Percentiles rank a stretch among this genome's conserved stretches.
Conservation (phyloP, 257 asterid genomes). For the Coffea eugenioides region DNA sequence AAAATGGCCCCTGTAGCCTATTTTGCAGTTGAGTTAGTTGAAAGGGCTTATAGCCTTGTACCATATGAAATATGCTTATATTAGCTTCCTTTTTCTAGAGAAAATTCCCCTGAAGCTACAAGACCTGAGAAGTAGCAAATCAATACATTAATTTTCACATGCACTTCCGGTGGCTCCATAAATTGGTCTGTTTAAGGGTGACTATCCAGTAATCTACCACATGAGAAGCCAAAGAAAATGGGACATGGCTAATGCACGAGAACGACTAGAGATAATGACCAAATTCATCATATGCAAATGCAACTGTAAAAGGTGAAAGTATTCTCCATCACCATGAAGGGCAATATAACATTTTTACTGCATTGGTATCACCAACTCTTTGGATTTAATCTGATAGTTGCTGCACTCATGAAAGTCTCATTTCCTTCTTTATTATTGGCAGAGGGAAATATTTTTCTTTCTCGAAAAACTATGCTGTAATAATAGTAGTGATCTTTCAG, state of each 20-base stretch:
- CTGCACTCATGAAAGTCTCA: too few species aligned
- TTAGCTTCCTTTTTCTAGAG: neutral
- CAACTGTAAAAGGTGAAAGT: too few species aligned
- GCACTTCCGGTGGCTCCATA: neutral
- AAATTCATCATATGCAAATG: too few species aligned
- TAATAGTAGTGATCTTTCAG: too few species aligned
- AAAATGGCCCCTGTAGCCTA: neutral
- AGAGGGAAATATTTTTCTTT: too few species aligned
- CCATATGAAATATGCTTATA: neutral
- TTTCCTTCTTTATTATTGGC: too few species aligned
- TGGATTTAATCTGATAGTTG: too few species aligned
- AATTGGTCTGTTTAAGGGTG: neutral
- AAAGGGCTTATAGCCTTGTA: neutral
- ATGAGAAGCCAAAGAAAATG: neutral
- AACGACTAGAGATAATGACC: neutral
- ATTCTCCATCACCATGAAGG: too few species aligned
- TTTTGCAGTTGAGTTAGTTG: conserved; percentile 17
- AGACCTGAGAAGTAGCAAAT: neutral
- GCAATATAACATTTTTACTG: too few species aligned
- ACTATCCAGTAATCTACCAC: neutral
- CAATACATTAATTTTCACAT: neutral
- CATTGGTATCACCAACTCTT: too few species aligned
- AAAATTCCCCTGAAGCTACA: neutral
- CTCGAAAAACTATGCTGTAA: too few species aligned
- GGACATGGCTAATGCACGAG: neutral